Percentiles rank a stretch among this genome's conserved stretches.
These are phyloP conservation scores for Hypericum androsaemum DNA, from an alignment of 345 rosid genomes.

Conservation along the genomic window DNA sequence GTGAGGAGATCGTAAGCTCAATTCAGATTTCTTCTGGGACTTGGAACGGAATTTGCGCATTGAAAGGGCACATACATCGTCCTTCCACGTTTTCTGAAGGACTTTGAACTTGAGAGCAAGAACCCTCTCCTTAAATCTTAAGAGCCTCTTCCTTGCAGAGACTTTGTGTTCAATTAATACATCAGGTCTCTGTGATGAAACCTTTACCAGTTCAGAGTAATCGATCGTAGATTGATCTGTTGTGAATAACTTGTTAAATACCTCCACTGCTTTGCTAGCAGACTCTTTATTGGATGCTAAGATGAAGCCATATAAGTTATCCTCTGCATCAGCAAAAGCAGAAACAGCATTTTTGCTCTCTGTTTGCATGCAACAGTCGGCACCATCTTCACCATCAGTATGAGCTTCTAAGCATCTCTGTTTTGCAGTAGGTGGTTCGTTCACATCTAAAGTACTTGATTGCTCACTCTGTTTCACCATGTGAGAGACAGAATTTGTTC, in stretches of 20 bases:
- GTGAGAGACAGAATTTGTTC: slow-evolving; percentile 20
- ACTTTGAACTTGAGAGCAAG: slow-evolving; percentile 69
- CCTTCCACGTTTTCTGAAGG: slow-evolving; percentile 73
- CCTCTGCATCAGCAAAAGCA: slow-evolving; percentile 27
- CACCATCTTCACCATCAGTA: slow-evolving; percentile 14
- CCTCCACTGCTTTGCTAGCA: slow-evolving; percentile 47
- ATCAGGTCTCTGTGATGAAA: slow-evolving; percentile 23
- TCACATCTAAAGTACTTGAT: slow-evolving; percentile 20
- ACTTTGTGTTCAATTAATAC: slow-evolving; percentile 36
- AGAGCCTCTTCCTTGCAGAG: slow-evolving; percentile 30
- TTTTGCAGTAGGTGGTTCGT: slow-evolving; percentile 12
- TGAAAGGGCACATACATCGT: slow-evolving; percentile 52
- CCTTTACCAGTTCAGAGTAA: slow-evolving; percentile 20
- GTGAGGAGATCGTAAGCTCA: slow-evolving; percentile 33
- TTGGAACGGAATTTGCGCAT: slow-evolving; percentile 47
- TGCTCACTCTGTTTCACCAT: slow-evolving; percentile 15
- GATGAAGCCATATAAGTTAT: slow-evolving; percentile 28
- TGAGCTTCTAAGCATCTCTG: slow-evolving; percentile 13
- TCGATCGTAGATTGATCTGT: slow-evolving; percentile 24
- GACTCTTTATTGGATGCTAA: slow-evolving; percentile 51
- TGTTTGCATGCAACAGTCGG: slow-evolving; percentile 12
- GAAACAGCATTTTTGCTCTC: slow-evolving; percentile 17
- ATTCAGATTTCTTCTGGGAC: slow-evolving; percentile 57
- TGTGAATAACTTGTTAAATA: slow-evolving; percentile 42
- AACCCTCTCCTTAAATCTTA: slow-evolving; percentile 70